Evolutionary conservation across 2,329 filamentous ascomycete species (phyloP).

Genomic region (Huntiella savannae): DNA sequence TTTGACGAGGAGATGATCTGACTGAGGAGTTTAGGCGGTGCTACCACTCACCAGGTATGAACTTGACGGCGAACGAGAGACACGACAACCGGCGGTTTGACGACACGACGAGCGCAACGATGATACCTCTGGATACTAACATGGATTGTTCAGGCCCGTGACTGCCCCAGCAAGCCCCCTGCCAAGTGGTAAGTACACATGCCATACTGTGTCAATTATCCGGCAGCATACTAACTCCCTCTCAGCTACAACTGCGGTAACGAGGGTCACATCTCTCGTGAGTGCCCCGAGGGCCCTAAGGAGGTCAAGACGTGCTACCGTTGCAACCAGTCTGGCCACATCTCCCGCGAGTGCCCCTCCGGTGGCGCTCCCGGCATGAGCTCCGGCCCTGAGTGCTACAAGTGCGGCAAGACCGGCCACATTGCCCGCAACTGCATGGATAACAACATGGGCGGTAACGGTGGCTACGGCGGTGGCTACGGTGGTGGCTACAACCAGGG

Average conservation of each 20-base stretch:
- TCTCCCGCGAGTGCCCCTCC: slow-evolving; percentile 68
- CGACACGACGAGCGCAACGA: neutral
- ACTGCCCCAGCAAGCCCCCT: slow-evolving; percentile 69
- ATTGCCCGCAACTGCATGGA: slow-evolving; percentile 82
- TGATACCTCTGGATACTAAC: slow-evolving; percentile 12
- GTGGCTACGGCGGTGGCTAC: slow-evolving; percentile 24
- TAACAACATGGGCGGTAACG: slow-evolving; percentile 33
- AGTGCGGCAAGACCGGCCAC: slow-evolving; percentile 92
- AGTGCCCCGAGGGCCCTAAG: slow-evolving; percentile 77
- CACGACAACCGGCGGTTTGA: slow-evolving; percentile 1
- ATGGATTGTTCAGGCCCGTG: slow-evolving; percentile 41
- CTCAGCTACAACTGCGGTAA: slow-evolving; percentile 53
- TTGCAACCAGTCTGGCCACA: slow-evolving; percentile 70
- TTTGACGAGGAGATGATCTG: slow-evolving; percentile 13
- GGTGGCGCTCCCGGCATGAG: slow-evolving; percentile 19
- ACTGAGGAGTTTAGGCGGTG: slow-evolving; percentile 38
- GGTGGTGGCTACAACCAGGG: slow-evolving; percentile 19
- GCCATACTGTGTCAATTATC: neutral
- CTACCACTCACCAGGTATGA: slow-evolving; percentile 55
- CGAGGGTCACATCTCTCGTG: slow-evolving; percentile 71
- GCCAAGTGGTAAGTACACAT: slow-evolving; percentile 51
- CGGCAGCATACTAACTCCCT: slow-evolving; percentile 18
- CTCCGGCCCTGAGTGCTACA: slow-evolving; percentile 71
- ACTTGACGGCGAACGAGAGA: slow-evolving; percentile 13
- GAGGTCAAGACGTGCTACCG: slow-evolving; percentile 65